Conservation (phyloP, 805 yeast genomes). For the Candida orba region DNA sequence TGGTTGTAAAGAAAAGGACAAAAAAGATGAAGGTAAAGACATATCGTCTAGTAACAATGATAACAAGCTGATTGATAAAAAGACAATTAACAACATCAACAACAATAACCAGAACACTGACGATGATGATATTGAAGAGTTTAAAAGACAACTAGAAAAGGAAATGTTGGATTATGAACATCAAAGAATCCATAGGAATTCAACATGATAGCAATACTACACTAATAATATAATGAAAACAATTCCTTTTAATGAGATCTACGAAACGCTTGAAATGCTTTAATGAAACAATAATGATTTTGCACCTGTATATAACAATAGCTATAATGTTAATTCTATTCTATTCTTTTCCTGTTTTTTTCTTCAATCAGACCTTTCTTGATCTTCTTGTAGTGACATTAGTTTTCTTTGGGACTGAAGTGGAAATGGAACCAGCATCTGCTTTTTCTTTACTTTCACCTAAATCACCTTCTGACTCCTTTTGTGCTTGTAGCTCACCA, state of each 20-base stretch:
- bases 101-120: slow-evolving; percentile 5
- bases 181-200: slow-evolving; percentile 10
- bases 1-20: neutral
- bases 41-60: too few relatives aligned
- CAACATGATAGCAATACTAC: neutral
- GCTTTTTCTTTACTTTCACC: neutral
- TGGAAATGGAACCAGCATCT: neutral
- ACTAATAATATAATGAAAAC: too few relatives aligned
- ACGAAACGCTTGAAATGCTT: neutral
- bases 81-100: neutral
- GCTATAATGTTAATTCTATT: too few relatives aligned
- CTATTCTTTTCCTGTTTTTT: too few relatives aligned
- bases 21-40: neutral
- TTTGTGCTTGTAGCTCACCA: slow-evolving; percentile 42
- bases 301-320: neutral
- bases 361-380: neutral
- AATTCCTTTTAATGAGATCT: too few relatives aligned
- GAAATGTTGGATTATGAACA: slow-evolving; percentile 19
- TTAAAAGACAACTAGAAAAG: slow-evolving; percentile 15
- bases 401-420: neutral
- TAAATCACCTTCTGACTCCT: slow-evolving; percentile 10
- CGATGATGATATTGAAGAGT: slow-evolving; percentile 18
- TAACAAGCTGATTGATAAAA: slow-evolving; percentile 2
- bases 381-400: neutral
- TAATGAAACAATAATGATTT: neutral